phyloP scores from a whole-genome alignment of 257 asterid genomes.

The Solanum bukasovii region DNA sequence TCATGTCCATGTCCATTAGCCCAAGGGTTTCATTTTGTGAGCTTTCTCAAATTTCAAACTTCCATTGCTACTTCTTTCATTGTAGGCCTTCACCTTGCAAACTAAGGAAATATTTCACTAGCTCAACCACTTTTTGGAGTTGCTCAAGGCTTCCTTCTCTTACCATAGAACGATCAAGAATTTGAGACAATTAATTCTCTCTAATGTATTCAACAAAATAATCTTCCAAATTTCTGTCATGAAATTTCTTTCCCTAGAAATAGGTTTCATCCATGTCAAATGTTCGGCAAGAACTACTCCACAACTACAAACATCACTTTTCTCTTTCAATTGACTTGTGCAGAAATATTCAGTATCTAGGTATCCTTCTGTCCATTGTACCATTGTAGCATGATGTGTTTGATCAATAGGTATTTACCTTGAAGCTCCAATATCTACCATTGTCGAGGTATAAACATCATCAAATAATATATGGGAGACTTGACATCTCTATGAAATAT shows the following conservation, averaged over 20 bases:
- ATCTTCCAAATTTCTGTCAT: conserved; percentile 15
- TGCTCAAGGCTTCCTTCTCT: conserved; percentile 33
- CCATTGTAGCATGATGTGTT: conserved; percentile 41
- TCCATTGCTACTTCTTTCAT: conserved; percentile 53
- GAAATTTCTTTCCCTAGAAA: neutral
- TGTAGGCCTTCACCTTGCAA: conserved; percentile 29
- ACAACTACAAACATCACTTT: conserved; percentile 47
- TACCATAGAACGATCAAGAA: conserved; percentile 23
- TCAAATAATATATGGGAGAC: conserved; percentile 41
- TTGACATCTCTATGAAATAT: conserved; percentile 49
- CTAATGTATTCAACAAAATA: conserved; percentile 16
- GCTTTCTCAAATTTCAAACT: conserved; percentile 18
- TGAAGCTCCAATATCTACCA: conserved; percentile 52
- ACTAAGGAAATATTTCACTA: conserved; percentile 29
- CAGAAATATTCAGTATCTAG: conserved; percentile 33
- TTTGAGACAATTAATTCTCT: conserved; percentile 16
- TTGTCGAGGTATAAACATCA: conserved; percentile 26
- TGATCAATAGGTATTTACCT: conserved; percentile 41
- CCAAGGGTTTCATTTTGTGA: neutral
- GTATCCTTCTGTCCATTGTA: conserved; percentile 50
- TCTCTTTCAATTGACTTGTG: neutral
- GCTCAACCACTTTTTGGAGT: conserved; percentile 16
- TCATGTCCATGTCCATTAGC: conserved; percentile 10
- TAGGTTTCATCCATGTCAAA: conserved; percentile 36
- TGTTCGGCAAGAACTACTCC: conserved; percentile 46